Percentiles rank a stretch among this genome's conserved stretches.
phyloP scores from a whole-genome alignment of 768 basidiomycete species.

The Podaxis mareebaensis region DNA sequence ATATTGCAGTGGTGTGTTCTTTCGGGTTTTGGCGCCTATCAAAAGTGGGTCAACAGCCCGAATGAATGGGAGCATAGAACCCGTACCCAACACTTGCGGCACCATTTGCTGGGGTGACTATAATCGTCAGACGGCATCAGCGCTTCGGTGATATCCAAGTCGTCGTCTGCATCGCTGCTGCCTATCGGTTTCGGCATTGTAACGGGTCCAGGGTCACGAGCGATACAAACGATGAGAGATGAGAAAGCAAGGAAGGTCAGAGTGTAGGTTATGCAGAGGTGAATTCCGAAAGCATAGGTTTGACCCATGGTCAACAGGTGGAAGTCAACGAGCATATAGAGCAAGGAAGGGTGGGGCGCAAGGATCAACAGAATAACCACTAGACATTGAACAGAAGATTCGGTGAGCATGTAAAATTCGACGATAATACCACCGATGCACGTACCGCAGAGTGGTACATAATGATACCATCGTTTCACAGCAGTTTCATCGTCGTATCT shows the following conservation, averaged over 20 bases:
- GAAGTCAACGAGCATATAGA: conserved; percentile 67
- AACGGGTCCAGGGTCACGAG: conserved; percentile 77
- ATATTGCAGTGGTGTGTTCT: conserved; percentile 76
- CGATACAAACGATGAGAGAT: conserved; percentile 71
- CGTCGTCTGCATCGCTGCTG: conserved; percentile 30
- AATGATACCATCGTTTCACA: conserved; percentile 55
- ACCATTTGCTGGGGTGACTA: conserved; percentile 64
- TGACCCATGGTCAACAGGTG: conserved; percentile 57
- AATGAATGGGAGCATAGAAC: neutral
- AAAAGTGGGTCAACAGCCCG: neutral
- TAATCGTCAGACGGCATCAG: conserved; percentile 51
- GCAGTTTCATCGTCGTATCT: conserved; percentile 27
- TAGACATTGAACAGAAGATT: conserved; percentile 16
- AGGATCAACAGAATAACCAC: conserved; percentile 57
- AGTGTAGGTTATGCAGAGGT: conserved; percentile 60
- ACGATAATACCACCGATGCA: conserved; percentile 4
- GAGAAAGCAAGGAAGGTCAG: conserved; percentile 70
- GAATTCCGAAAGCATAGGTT: conserved; percentile 46
- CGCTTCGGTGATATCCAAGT: conserved; percentile 59
- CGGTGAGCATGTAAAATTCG: neutral
- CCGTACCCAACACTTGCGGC: conserved; percentile 71
- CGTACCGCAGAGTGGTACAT: conserved; percentile 58
- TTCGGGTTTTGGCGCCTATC: conserved; percentile 70
- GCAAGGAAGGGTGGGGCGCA: conserved; percentile 72
- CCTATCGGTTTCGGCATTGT: conserved; percentile 23